Conservation (phyloP, 257 asterid genomes). For the Solanum phureja region DNA sequence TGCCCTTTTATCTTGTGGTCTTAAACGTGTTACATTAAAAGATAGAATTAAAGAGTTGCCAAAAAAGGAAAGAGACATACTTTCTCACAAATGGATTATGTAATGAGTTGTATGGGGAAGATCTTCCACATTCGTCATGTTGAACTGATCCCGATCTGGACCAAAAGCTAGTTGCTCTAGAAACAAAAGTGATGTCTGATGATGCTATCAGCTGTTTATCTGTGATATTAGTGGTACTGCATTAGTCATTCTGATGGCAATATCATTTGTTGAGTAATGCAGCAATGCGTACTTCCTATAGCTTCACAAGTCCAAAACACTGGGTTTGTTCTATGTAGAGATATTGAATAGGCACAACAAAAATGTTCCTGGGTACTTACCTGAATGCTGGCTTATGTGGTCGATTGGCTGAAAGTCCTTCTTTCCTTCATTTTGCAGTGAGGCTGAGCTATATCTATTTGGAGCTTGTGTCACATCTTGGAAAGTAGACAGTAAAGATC, state of each 20-base stretch:
- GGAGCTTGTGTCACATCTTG: slow-evolving; percentile 98
- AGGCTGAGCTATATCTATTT: slow-evolving; percentile 83
- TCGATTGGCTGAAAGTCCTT: background rate
- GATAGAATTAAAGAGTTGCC: too few species aligned
- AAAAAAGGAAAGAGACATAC: background rate
- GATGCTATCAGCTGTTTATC: background rate
- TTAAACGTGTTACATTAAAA: too few species aligned
- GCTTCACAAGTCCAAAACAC: background rate
- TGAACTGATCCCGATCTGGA: background rate
- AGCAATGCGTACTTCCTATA: background rate
- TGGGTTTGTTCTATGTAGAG: background rate
- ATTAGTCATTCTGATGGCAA: background rate
- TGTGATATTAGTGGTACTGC: background rate
- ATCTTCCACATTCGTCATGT: background rate
- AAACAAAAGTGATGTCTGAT: background rate
- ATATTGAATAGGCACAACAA: background rate
- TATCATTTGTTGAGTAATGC: background rate
- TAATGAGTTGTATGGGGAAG: background rate
- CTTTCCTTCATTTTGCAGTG: slow-evolving; percentile 34
- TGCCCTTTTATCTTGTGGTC: too few species aligned
- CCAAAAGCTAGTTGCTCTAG: background rate
- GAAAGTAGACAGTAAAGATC: slow-evolving; percentile 82
- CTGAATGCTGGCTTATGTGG: background rate
- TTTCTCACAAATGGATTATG: background rate
- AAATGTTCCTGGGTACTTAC: background rate